Evolutionary conservation across 2,329 filamentous ascomycete species (phyloP).

Genomic region (Diaporthe destruens): DNA sequence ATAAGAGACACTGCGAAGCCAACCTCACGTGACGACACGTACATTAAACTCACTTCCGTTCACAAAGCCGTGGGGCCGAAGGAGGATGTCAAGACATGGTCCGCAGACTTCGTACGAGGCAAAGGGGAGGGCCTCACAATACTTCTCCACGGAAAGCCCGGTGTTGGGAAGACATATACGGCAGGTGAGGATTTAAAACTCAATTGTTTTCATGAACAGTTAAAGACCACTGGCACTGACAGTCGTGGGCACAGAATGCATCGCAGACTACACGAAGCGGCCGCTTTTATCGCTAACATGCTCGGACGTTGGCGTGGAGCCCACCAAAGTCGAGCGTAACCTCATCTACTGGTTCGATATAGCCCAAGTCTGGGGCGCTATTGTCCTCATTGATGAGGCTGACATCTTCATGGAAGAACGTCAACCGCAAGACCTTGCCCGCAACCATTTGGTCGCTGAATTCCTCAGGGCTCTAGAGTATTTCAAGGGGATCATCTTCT

Average conservation of each 20-base stretch:
- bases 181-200: constrained; percentile 1
- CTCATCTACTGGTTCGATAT: constrained; percentile 11
- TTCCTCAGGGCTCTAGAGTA: constrained; percentile 49
- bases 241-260: constrained; percentile 47
- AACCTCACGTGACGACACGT: too few species aligned
- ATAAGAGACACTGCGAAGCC: constrained; percentile 3
- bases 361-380: constrained; percentile 17
- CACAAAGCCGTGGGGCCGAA: neutral
- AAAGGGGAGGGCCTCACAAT: constrained; percentile 46
- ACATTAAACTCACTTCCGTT: neutral
- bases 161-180: constrained; percentile 45
- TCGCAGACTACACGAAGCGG: constrained; percentile 49
- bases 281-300: constrained; percentile 43
- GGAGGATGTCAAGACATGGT: constrained; percentile 6
- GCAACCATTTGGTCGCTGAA: constrained; percentile 41
- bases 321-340: neutral
- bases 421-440: neutral
- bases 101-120: constrained; percentile 44
- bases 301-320: constrained; percentile 41
- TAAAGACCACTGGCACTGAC: neutral
- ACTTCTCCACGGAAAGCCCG: constrained; percentile 46
- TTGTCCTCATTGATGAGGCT: constrained; percentile 46
- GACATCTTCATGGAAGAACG: constrained; percentile 44
- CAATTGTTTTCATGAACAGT: too few species aligned
- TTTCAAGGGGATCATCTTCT: constrained; percentile 47